A percentile compares a stretch with the other conserved stretches of the same genome.
Conservation (phyloP, 352 stramenopile species). For the Phytophthora tubulina region DNA sequence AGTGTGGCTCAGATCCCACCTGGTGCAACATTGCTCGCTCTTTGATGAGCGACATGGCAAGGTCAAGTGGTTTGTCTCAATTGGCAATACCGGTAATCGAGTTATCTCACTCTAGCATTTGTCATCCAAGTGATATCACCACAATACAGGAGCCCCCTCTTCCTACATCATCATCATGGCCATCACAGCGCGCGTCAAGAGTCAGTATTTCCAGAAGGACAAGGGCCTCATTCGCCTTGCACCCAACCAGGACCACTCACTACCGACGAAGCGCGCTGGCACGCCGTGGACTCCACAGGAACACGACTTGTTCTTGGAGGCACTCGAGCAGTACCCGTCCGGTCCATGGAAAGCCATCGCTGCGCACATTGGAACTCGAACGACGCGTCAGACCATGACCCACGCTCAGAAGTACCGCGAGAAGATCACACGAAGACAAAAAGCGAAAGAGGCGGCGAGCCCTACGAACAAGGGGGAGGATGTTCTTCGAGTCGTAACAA, state of each 20-base stretch:
- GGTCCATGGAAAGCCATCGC: conserved; percentile 51
- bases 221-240: conserved; percentile 41
- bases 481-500: background rate
- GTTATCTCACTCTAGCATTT: too few relatives aligned
- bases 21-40: too few relatives aligned
- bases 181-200: conserved; percentile 44
- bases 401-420: conserved; percentile 59
- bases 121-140: too few relatives aligned
- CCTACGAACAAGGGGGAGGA: background rate
- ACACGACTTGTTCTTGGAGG: conserved; percentile 44
- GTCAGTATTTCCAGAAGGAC: conserved; percentile 44
- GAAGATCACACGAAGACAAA: conserved; percentile 52
- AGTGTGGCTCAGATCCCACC: too few relatives aligned
- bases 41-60: too few relatives aligned
- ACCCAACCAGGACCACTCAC: conserved; percentile 40
- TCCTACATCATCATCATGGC: conserved; percentile 21
- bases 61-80: too few relatives aligned
- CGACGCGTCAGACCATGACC: conserved; percentile 57
- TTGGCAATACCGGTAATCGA: too few relatives aligned
- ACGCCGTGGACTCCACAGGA: conserved; percentile 42
- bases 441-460: conserved; percentile 22
- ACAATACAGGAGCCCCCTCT: too few relatives aligned
- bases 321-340: conserved; percentile 42
- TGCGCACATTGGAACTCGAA: conserved; percentile 54
- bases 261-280: conserved; percentile 33